Base-by-base conservation (phyloP, 257 asterid species). In the Coffea canephora region DNA sequence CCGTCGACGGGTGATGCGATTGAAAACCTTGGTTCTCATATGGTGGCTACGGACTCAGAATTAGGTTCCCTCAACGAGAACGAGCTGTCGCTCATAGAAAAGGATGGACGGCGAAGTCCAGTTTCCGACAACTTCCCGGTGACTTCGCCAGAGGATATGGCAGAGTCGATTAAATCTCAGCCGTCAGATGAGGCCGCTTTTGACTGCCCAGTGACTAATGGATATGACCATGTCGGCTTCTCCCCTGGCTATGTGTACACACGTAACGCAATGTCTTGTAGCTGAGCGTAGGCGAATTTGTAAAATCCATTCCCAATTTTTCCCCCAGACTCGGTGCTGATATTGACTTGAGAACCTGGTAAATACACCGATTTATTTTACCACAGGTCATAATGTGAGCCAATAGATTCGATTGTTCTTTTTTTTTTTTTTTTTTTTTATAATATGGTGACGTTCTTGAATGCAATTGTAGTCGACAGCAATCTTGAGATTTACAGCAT, bases 191-290 rank as follows among this genome's bases (percentile, higher is more conserved):
- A 52, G 72, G 75, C n/a, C 0, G 7, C 5, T 65, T 52, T 54
- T 67, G 83, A 73, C 57, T 77, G 87, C 79, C 46, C 79, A 52
- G 9, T 71, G 50, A 31, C 76, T 14, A 67, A 54, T 55, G 83
- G 39, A 59, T 27, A 50, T 46, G 59, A 49, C 27, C 81, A 77
- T 73, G 74, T 16, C 78, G 50, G 77, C 76, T 10, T 61, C 76
- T 65, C 52, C 21, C 65, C 14, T 7, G 79, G 68, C 46, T 31
- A 66, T 39, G 69, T 52, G 3, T 73, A 48, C 45, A 80, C 79
- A 39, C 77, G 82, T 55, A 61, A 59, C 65, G 48, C 49, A 57
- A 57, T 46, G 54, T 55, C 71, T 7, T 80, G 79, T 41, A 15
- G 48, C 41, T 31, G 57, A 23, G 65, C 4, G n/a, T 67, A 36